Evolutionary conservation across 164 flowering plant genomes (phyloP).

Genomic region (Kingdonia uniflora): DNA sequence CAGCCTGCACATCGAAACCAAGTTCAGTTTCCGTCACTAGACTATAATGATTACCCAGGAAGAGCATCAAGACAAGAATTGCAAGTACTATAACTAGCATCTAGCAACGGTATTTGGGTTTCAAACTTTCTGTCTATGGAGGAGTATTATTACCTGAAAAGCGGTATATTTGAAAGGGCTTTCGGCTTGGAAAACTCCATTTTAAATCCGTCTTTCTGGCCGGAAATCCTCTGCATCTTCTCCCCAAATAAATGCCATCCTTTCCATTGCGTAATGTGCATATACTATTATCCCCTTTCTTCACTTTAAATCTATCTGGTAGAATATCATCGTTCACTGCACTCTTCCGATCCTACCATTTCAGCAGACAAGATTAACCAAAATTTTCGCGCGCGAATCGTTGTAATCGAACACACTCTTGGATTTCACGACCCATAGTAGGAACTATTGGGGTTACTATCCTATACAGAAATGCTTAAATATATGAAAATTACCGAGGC

Average conservation of each 20-base stretch:
- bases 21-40: too few relatives aligned
- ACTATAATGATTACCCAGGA: too few relatives aligned
- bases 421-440: too few relatives aligned
- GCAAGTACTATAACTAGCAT: too few relatives aligned
- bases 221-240: conserved; percentile 59
- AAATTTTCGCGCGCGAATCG: too few relatives aligned
- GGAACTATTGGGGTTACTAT: too few relatives aligned
- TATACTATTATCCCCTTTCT: neutral
- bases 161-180: neutral
- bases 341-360: too few relatives aligned
- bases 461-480: neutral
- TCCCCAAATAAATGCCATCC: conserved; percentile 77
- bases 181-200: conserved; percentile 26
- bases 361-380: too few relatives aligned
- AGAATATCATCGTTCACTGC: neutral
- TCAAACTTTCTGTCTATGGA: too few relatives aligned
- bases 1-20: conserved; percentile 33
- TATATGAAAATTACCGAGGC: neutral
- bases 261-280: conserved; percentile 76
- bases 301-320: conserved; percentile 4
- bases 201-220: conserved; percentile 70
- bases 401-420: too few relatives aligned
- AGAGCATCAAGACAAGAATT: too few relatives aligned
- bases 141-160: conserved; percentile 3
- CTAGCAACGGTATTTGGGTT: too few relatives aligned